Evolutionary conservation across 768 basidiomycete species (phyloP), one percentile per base, ranked within the genome.

Genomic region (Trichaptum fuscoviolaceum): DNA sequence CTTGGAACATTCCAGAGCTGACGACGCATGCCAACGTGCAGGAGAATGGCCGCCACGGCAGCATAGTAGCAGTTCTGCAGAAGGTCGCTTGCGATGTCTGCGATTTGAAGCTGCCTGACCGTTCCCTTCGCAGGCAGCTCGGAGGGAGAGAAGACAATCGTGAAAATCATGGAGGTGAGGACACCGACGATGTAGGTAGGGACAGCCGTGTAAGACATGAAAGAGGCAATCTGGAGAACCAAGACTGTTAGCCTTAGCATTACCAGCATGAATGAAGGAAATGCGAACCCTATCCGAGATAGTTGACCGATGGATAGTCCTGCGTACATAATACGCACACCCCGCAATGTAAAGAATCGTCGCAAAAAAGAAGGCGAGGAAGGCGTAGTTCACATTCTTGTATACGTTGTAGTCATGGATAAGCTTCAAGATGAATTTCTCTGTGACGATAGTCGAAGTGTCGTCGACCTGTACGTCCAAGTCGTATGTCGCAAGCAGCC

Each of bases 11-110:
- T 52, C 42, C 42, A 52, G 42, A 52, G 15, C 42, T 12, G 42
- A 52, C 42, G 42, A 20, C 42, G 42, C 42, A 52, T 52, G 42
- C 42, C 42, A 20, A 52, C 42, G 10, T 52, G 42, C 42, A 52
- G 42, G 42, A 52, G 42, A 5, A 52, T 52, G 42, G 42, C 42
- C 20, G 42, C 42, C 15, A 52, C 42, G 42, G 42, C 42, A 52
- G 42, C 42, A 52, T 52, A 52, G 42, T 52, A 52, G 42, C 42
- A 52, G 42, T 52, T 52, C 42, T 52, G 42, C 42, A 52, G 42
- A 20, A 52, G 42, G 42, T 52, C 42, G 42, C 42, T 52, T 12
- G 42, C 42, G 20, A 52, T 52, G 42, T 52, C 42, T 12, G 42
- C 42, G 15, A 52, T 52, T 20, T 52, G 42, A 12, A 52, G 5